Base-by-base conservation (phyloP, 176 grass and related monocot genomes). In the Oryza meridionalis region DNA sequence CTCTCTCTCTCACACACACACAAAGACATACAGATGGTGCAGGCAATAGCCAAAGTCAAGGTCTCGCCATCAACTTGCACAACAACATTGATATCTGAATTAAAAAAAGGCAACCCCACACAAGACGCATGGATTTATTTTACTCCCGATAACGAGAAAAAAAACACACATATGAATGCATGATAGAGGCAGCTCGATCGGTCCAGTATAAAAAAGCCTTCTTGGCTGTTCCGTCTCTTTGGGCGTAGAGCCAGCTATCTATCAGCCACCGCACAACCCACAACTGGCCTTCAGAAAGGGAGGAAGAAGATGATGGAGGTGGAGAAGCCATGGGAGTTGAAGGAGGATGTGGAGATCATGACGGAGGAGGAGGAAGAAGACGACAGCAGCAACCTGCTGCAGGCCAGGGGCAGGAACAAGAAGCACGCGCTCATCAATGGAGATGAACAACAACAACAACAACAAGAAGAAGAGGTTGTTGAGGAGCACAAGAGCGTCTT, bases 301-400 rank as follows among this genome's bases (percentile, higher is more conserved):
- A 61, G 11, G 24, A 40, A 0, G 46, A 15, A 49, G 13, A 72
- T 88, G 77, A 87, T 90, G 90, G 87, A 87, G 73, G 81, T 86
- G 63, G 90, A 81, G 50, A 86, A 92, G 75, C 62, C 84, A n/a
- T 87, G 87, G 91, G 79, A 68, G 77, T 75, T 79, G 66, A 78
- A 27, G 43, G 69, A 84, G 77, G 81, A 87, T 43, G 73, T 87
- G 68, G 81, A 64, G 76, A 70, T 81, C 69, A 70, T 75, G 40
- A 38, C 1, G 37, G 38, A 40, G 81, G 87, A 88, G 29, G 82
- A 73, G 44, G 75, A 79, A 15, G 44, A 85, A 9, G 85, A 69
- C 9, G 86, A 78, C 0, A 9, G 6, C 29, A 33, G 44, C 2
- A 81, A 26, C 59, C 47, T 94, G 65, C 65, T 94, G 65, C 65